Base-by-base conservation (phyloP, 495 filamentous ascomycete genomes). In the Aspergillus funiculosus region DNA sequence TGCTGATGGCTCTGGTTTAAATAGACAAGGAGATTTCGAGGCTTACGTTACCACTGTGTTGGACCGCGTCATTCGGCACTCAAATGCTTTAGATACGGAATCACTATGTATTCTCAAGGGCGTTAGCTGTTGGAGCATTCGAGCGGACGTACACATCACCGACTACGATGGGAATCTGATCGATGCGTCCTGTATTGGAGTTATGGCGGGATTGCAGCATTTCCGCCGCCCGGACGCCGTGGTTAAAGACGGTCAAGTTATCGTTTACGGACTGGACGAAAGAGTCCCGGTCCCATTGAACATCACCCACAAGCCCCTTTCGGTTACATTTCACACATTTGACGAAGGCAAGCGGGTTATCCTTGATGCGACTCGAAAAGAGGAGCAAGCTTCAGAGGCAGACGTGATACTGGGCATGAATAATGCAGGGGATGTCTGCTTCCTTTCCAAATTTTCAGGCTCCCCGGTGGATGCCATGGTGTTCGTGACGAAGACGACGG, bases 91-190 rank as follows among this genome's bases (percentile, higher is more conserved):
- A 18, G 89, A 95, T 59, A 95, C 89, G 20, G 92, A 98, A 68
- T 94, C 89, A 1, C 78, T 98, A 21, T 98, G 92, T 61, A 86
- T 98, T 10, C 66, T 97, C 17, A 89, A 92, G 18, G 89, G 87
- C 10, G 72, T 83, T 42, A 94, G 90, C 64, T 89, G 85, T 67
- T 98, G 92, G 86, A 79, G 77, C 36, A 74, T 98, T 39, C 85
- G 87, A 18, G 89, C 88, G 4, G 88, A 94, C 56, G 76, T 96
- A 2, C 92, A 97, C 64, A 79, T 97, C 27, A 73, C 95, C 11
- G 84, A 86, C 37, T 86, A 86, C 64, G 90, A 95, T 57, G 92
- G 92, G 18, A 86, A 86, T 49, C 72, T 98, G 18, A 80, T 91
- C 10, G 89, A 95, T 63, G 81, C 85, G 9, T 72, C 84, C 22